phyloP scores from a whole-genome alignment of 129 eudicot genomes.

The Pseudognaphalium luteoalbum region DNA sequence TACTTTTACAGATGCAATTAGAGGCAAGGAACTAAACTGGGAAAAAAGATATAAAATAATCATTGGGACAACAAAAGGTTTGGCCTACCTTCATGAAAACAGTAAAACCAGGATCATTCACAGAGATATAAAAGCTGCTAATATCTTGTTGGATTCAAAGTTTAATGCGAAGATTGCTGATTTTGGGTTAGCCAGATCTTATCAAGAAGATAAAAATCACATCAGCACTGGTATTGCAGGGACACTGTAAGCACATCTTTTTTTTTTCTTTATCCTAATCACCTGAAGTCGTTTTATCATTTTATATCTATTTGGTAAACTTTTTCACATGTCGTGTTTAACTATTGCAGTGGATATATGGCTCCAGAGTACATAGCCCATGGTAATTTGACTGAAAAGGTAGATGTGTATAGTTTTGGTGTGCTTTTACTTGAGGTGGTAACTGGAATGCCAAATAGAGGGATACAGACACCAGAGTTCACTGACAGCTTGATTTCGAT shows the following conservation, averaged over 20 bases:
- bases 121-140: slow-evolving; percentile 35
- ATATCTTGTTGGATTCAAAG: slow-evolving; percentile 71
- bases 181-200: slow-evolving; percentile 87
- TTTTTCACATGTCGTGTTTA: background rate
- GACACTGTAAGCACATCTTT: slow-evolving; percentile 53
- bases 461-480: slow-evolving; percentile 45
- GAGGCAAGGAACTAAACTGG: slow-evolving; percentile 69
- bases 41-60: slow-evolving; percentile 61
- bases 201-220: slow-evolving; percentile 78
- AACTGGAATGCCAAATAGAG: slow-evolving; percentile 66
- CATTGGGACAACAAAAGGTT: slow-evolving; percentile 64
- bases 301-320: background rate
- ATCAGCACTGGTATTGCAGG: slow-evolving; percentile 91
- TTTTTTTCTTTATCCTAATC: background rate
- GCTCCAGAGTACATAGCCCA: slow-evolving; percentile 77
- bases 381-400: slow-evolving; percentile 69
- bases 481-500: slow-evolving; percentile 48
- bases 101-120: slow-evolving; percentile 55
- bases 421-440: slow-evolving; percentile 71
- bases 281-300: background rate
- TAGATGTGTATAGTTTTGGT: slow-evolving; percentile 75
- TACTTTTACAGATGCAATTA: slow-evolving; percentile 48
- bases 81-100: slow-evolving; percentile 89
- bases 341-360: slow-evolving; percentile 60
- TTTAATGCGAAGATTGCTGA: slow-evolving; percentile 81